Evolutionary conservation across 2,329 filamentous ascomycete species (phyloP).

Genomic region (Arachnomyces sp.): DNA sequence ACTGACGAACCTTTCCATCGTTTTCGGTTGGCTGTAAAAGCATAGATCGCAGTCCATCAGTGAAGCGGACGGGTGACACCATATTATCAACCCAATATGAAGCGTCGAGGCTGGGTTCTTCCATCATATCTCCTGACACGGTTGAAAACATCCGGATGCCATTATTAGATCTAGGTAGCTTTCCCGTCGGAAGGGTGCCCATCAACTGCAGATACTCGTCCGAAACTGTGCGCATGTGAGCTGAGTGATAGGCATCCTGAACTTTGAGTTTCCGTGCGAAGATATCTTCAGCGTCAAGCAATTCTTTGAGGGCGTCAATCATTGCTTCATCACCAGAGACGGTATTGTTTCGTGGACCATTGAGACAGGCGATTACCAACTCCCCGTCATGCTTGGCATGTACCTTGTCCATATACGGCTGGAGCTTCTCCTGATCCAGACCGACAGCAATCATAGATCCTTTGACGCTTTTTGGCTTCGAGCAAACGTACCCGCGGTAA

Average conservation of each 20-base stretch:
- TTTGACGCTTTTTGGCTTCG: conserved; percentile 1
- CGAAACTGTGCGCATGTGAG: conserved; percentile 20
- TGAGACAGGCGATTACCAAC: conserved; percentile 22
- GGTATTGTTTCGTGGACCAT: conserved; percentile 24
- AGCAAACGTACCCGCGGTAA: conserved; percentile 15
- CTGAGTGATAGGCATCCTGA: conserved; percentile 27
- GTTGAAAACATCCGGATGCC: conserved; percentile 11
- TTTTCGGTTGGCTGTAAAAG: conserved; percentile 5
- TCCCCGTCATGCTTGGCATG: conserved; percentile 2
- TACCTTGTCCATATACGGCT: conserved; percentile 4
- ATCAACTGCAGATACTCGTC: conserved; percentile 19
- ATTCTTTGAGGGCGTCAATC: conserved; percentile 13
- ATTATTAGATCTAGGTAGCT: background rate
- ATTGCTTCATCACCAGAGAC: conserved; percentile 22
- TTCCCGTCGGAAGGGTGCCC: conserved; percentile 1
- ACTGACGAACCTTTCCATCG: background rate
- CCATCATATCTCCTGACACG: conserved; percentile 9
- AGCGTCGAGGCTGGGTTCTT: conserved; percentile 2
- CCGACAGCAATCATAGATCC: conserved; percentile 28
- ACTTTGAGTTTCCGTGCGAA: conserved; percentile 22
- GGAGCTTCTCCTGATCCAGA: conserved; percentile 9
- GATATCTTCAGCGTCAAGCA: conserved; percentile 12
- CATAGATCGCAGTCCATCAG: conserved; percentile 3
- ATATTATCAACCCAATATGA: conserved; percentile 15
- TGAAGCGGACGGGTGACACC: conserved; percentile 13